A percentile compares a stretch with the other conserved stretches of the same genome.
Evolutionary conservation across 2,329 filamentous ascomycete genomes (phyloP).

Genomic region (Malbranchea zuffiana): DNA sequence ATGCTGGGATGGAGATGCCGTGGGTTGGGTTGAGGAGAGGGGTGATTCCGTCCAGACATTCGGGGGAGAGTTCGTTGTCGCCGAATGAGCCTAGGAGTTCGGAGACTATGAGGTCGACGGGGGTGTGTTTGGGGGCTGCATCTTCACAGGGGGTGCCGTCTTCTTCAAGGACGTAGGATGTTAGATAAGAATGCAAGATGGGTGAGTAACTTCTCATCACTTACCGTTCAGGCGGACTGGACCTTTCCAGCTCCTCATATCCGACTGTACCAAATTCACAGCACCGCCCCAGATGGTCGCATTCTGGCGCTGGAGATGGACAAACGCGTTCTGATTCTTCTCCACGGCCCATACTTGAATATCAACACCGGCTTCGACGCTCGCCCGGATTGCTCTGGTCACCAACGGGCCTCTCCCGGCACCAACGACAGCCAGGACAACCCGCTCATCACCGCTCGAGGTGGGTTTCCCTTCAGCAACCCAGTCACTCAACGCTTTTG

Average conservation of each 20-base stretch:
- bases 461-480: slow-evolving; percentile 59
- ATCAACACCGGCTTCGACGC: slow-evolving; percentile 59
- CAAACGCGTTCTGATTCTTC: slow-evolving; percentile 97
- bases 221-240: slow-evolving; percentile 41
- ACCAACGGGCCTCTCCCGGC: slow-evolving; percentile 89
- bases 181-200: no score
- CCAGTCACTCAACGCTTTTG: slow-evolving; percentile 73
- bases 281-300: slow-evolving; percentile 64
- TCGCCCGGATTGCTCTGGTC: slow-evolving; percentile 72
- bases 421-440: slow-evolving; percentile 84
- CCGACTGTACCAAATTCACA: slow-evolving; percentile 84
- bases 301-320: slow-evolving; percentile 82
- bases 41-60: slow-evolving; percentile 92
- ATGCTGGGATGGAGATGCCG: slow-evolving; percentile 86
- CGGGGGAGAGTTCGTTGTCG: slow-evolving; percentile 92
- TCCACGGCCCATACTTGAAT: slow-evolving; percentile 88
- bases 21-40: slow-evolving; percentile 68
- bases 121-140: slow-evolving; percentile 20
- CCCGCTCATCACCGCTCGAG: slow-evolving; percentile 56
- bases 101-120: slow-evolving; percentile 80
- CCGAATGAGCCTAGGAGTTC: slow-evolving; percentile 88
- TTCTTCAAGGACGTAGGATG: slow-evolving; percentile 37
- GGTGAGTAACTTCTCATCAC: no score
- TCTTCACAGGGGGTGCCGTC: slow-evolving; percentile 5
- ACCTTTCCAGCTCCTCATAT: slow-evolving; percentile 95